Evolutionary conservation across 2,329 filamentous ascomycete genomes (phyloP), one percentile per base, ranked within the genome.

Genomic region (Lachnellula hyalina): DNA sequence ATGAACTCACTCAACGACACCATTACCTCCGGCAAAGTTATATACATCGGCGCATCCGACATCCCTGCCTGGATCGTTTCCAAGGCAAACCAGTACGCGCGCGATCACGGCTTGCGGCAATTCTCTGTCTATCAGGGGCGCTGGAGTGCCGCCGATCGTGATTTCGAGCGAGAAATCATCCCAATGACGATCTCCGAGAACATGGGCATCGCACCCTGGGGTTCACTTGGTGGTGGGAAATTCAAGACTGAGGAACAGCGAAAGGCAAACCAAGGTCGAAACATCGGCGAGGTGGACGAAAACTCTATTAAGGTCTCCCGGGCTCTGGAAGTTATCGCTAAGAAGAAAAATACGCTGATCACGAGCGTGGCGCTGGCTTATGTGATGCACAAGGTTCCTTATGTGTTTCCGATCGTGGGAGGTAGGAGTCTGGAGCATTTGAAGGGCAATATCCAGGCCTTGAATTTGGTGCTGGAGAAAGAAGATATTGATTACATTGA

Each of bases 41-140:
- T 83, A 17, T 87, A 88, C 61, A 73, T 89, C 0, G 85, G 86
- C 3, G 75, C 86, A 67, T 82, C 77, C 48, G 84, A 89, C 62
- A 82, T 81, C 0, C 86, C 86, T 0, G 85, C 86, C 9, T 89
- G 85, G 85, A 70, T 86, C 9, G 83, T 86, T 7, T 77, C 75
- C 66, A 82, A 83, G 65, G 81, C 81, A 9, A 86, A 86, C 54
- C 76, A 83, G 65, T 85, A 90, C 44, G 63, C 88, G 5, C 79
- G 83, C 34, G 77, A 81, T 57, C 80, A 89, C 59, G 85, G 84
- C 15, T 75, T 89, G 28, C 79, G 81, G 1, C 83, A 78, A 32
- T 90, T 91, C 72, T 77, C 74, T 41, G 79, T 88, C 44, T 88
- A 87, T 69, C 83, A 87, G 69, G 86, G 85, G 5, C 72, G 71